A percentile compares a stretch with the other conserved stretches of the same genome.
These are phyloP conservation scores for Phytophthora hibernalis DNA, from an alignment of 352 stramenopile genomes.

Conservation along the genomic window DNA sequence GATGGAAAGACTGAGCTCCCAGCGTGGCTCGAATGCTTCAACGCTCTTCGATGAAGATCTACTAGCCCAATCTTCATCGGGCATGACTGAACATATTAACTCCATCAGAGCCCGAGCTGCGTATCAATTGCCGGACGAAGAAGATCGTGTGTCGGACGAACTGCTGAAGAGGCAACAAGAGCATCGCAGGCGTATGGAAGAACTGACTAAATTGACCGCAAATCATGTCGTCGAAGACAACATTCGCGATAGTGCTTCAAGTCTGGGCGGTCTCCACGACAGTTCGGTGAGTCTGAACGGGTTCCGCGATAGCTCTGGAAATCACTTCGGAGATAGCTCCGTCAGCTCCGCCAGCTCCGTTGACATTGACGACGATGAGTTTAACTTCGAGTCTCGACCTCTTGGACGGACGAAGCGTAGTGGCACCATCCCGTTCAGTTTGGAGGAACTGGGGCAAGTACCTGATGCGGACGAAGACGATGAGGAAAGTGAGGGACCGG, in stretches of 20 bases:
- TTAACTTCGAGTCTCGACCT: constrained; percentile 45
- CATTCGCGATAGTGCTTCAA: constrained; percentile 55
- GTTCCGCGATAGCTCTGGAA: constrained; percentile 21
- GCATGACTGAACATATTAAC: constrained; percentile 52
- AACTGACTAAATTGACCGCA: constrained; percentile 54
- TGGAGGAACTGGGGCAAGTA: constrained; percentile 43
- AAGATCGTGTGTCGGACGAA: constrained; percentile 52
- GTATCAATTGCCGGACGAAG: constrained; percentile 43
- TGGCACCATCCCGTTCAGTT: constrained; percentile 52
- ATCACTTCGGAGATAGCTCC: constrained; percentile 29
- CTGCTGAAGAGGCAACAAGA: constrained; percentile 58
- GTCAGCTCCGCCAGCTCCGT: constrained; percentile 31
- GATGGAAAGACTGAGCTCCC: constrained; percentile 40
- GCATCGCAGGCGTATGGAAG: constrained; percentile 66
- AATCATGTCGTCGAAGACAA: constrained; percentile 49
- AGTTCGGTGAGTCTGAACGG: constrained; percentile 37
- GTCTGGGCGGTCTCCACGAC: constrained; percentile 48
- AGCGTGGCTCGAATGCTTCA: constrained; percentile 35
- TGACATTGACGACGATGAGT: constrained; percentile 46
- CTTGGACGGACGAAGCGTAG: constrained; percentile 56
- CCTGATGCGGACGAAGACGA: constrained; percentile 28
- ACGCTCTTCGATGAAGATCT: constrained; percentile 55
- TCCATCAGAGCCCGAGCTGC: constrained; percentile 35
- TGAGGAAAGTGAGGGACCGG: constrained; percentile 21
- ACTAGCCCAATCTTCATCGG: constrained; percentile 46